Percentiles rank a stretch among this genome's conserved stretches.
Evolutionary conservation across 1,284 basidiomycete genomes (phyloP).

Genomic region (Grifola frondosa): DNA sequence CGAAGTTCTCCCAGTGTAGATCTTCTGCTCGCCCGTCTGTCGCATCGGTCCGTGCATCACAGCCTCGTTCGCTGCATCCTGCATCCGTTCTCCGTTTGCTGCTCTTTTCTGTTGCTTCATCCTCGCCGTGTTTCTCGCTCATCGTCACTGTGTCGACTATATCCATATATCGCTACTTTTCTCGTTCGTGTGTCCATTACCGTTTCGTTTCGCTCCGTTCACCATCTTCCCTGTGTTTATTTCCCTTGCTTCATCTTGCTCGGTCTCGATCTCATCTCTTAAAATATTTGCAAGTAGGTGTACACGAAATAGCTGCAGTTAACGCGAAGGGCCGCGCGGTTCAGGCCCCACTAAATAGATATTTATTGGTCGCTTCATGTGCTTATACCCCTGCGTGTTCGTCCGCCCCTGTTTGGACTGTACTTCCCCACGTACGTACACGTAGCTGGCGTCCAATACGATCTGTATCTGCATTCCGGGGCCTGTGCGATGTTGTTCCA

Average conservation of each 20-base stretch:
- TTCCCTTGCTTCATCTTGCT: conserved; percentile 1
- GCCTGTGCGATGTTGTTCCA: no score
- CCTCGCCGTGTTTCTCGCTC: conserved; percentile 11
- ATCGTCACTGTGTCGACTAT: conserved; percentile 16
- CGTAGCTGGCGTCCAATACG: conserved; percentile 1
- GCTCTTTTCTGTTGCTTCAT: conserved; percentile 7
- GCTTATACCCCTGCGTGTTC: conserved; percentile 3
- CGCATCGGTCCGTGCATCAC: conserved; percentile 19
- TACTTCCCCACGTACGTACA: background rate
- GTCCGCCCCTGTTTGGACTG: background rate
- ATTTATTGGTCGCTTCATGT: conserved; percentile 18
- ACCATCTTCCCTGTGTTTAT: conserved; percentile 5
- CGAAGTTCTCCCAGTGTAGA: conserved; percentile 22
- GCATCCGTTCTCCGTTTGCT: conserved; percentile 15
- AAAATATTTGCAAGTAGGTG: conserved; percentile 24
- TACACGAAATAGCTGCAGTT: conserved; percentile 23
- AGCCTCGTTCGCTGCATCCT: conserved; percentile 18
- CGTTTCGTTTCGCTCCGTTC: conserved; percentile 7
- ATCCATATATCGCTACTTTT: conserved; percentile 24
- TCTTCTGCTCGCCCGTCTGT: conserved; percentile 9
- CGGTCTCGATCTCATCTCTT: conserved; percentile 11
- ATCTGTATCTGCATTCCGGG: no score
- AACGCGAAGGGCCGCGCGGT: conserved; percentile 49
- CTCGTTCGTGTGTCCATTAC: conserved; percentile 8
- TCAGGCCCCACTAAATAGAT: conserved; percentile 39